phyloP scores from a whole-genome alignment of 2,329 filamentous ascomycete species.

The Xylaria arbuscula region DNA sequence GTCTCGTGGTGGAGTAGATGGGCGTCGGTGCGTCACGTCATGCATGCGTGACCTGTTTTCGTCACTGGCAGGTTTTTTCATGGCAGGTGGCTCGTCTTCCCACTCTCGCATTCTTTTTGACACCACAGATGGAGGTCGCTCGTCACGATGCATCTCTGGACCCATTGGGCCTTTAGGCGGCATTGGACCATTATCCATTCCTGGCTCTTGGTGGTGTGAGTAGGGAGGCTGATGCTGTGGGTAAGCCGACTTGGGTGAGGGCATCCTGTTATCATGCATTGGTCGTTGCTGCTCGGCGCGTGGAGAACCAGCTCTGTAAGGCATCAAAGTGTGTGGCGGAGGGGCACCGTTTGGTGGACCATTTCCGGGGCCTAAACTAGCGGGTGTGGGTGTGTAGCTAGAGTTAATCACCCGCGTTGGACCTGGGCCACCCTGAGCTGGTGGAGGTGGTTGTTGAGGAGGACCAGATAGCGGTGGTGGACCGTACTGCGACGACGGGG shows the following conservation, averaged over 20 bases:
- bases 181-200: conserved; percentile 73
- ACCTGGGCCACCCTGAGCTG: conserved; percentile 55
- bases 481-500: conserved; percentile 63
- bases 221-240: conserved; percentile 79
- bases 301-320: conserved; percentile 82
- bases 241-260: conserved; percentile 91
- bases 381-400: conserved; percentile 53
- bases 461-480: conserved; percentile 60
- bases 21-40: conserved; percentile 82
- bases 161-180: conserved; percentile 65
- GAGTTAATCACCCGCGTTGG: conserved; percentile 56
- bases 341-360: conserved; percentile 60
- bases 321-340: conserved; percentile 67
- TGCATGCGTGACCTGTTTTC: conserved; percentile 88
- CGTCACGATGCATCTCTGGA: conserved; percentile 74
- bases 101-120: conserved; percentile 91
- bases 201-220: conserved; percentile 75
- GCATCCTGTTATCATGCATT: conserved; percentile 83
- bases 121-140: conserved; percentile 82
- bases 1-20: conserved; percentile 77
- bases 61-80: conserved; percentile 89
- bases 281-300: conserved; percentile 80
- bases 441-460: conserved; percentile 58
- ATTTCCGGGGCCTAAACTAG: conserved; percentile 52
- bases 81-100: conserved; percentile 78